Conservation (phyloP, 2,329 filamentous ascomycete species). For the Calonectria hongkongensis region DNA sequence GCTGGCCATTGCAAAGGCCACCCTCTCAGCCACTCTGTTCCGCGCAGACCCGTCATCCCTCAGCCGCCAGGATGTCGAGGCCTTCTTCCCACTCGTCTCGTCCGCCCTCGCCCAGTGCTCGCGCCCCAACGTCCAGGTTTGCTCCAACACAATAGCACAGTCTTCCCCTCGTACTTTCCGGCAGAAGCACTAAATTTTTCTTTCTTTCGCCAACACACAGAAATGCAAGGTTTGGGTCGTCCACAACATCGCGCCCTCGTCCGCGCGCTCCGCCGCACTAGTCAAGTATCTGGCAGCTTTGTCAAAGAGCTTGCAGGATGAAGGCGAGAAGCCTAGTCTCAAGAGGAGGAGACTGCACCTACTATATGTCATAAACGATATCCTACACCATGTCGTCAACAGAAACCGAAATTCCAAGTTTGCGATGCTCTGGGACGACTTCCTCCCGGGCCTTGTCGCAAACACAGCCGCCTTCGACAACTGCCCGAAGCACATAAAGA, state of each 20-base stretch:
- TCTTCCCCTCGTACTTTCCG: conserved; percentile 48
- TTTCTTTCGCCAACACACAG: conserved; percentile 69
- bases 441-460: conserved; percentile 78
- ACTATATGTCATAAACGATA: conserved; percentile 86
- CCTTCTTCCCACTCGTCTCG: conserved; percentile 80
- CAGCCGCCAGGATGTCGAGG: conserved; percentile 80
- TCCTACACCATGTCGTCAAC: conserved; percentile 81
- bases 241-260: conserved; percentile 81
- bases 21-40: conserved; percentile 84
- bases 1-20: conserved; percentile 85
- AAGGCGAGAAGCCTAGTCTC: conserved; percentile 68
- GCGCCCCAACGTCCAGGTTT: conserved; percentile 91
- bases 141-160: conserved; percentile 61
- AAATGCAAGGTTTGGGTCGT: conserved; percentile 92
- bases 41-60: conserved; percentile 83
- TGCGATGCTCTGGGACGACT: conserved; percentile 73
- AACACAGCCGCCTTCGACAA: conserved; percentile 74
- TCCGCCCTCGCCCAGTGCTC: conserved; percentile 82
- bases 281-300: conserved; percentile 85
- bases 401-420: conserved; percentile 71
- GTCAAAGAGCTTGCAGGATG: conserved; percentile 66
- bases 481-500: conserved; percentile 79
- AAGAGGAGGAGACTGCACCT: conserved; percentile 84
- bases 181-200: conserved; percentile 56
- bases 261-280: conserved; percentile 78